Evolutionary conservation across 2,329 filamentous ascomycete genomes (phyloP).

Genomic region (Taxawa tesnikishii): DNA sequence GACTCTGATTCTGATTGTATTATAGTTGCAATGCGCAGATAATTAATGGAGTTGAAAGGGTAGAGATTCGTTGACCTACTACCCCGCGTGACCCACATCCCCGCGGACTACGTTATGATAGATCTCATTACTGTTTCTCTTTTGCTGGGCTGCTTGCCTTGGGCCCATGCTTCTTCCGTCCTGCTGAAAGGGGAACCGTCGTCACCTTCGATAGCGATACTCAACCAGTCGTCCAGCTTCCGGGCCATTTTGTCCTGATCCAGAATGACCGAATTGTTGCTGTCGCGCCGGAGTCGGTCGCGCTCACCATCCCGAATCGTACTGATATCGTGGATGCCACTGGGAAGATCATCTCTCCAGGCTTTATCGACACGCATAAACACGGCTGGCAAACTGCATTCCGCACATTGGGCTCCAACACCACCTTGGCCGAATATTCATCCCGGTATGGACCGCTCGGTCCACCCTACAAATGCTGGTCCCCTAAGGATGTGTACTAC

Average conservation of each 20-base stretch:
- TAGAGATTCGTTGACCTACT: too few relatives aligned
- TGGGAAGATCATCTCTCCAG: constrained; percentile 21
- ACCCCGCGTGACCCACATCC: too few relatives aligned
- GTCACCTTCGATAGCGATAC: constrained; percentile 4
- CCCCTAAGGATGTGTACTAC: constrained; percentile 34
- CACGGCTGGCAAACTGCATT: constrained; percentile 44
- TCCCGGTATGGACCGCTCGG: constrained; percentile 25
- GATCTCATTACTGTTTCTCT: too few relatives aligned
- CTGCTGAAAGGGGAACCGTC: too few relatives aligned
- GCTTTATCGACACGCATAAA: constrained; percentile 32
- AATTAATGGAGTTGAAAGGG: too few relatives aligned
- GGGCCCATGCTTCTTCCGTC: too few relatives aligned
- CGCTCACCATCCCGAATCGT: neutral
- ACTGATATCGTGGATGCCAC: constrained; percentile 26
- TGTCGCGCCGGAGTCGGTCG: neutral
- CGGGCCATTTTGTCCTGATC: constrained; percentile 2
- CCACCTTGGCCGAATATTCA: constrained; percentile 37
- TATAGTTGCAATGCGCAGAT: too few relatives aligned
- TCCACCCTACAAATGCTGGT: constrained; percentile 17
- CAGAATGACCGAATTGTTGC: constrained; percentile 1
- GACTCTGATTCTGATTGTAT: too few relatives aligned
- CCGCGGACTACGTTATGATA: too few relatives aligned
- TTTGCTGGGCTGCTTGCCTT: too few relatives aligned
- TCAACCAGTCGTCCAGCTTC: constrained; percentile 1
- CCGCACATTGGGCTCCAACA: constrained; percentile 41